A percentile compares a stretch with the other conserved stretches of the same genome.
phyloP scores from a whole-genome alignment of 345 rosid species.

The Fremontodendron californicum region DNA sequence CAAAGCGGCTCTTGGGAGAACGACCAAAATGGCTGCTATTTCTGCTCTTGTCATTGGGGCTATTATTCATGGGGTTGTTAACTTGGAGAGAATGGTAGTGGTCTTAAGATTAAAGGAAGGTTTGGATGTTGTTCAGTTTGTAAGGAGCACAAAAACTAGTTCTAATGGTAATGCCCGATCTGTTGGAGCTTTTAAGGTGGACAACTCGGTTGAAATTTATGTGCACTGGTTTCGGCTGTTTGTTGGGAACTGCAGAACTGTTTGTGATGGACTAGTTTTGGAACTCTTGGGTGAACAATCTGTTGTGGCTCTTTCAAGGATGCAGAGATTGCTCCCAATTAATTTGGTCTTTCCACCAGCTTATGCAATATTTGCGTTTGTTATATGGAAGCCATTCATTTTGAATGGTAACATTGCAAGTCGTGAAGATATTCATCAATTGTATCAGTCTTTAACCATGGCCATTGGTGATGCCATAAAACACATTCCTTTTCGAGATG shows the following conservation, averaged over 20 bases:
- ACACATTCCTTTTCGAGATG: conserved; percentile 88
- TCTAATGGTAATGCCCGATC: conserved; percentile 83
- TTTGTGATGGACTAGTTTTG: conserved; percentile 80
- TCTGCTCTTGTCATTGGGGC: conserved; percentile 84
- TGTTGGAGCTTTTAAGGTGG: conserved; percentile 55
- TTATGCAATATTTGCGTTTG: conserved; percentile 73
- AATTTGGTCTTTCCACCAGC: conserved; percentile 92
- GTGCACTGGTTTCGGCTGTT: conserved; percentile 95
- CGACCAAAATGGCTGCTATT: conserved; percentile 67
- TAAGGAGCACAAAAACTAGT: conserved; percentile 62
- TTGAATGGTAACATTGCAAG: conserved; percentile 38
- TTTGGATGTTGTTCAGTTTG: conserved; percentile 79
- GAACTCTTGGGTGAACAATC: conserved; percentile 92
- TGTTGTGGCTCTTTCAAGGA: conserved; percentile 80
- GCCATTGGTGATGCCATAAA: conserved; percentile 79
- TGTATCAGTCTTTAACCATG: conserved; percentile 65
- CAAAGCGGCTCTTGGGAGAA: conserved; percentile 42
- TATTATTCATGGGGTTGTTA: conserved; percentile 82
- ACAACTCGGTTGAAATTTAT: conserved; percentile 59
- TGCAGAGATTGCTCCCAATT: conserved; percentile 88
- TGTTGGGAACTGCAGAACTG: conserved; percentile 81
- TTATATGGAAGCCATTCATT: conserved; percentile 75
- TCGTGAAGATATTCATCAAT: conserved; percentile 78
- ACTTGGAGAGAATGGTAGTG: conserved; percentile 88
- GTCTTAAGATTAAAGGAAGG: conserved; percentile 81